phyloP scores from a whole-genome alignment of 495 filamentous ascomycete species.

The Aspergillus diversus region DNA sequence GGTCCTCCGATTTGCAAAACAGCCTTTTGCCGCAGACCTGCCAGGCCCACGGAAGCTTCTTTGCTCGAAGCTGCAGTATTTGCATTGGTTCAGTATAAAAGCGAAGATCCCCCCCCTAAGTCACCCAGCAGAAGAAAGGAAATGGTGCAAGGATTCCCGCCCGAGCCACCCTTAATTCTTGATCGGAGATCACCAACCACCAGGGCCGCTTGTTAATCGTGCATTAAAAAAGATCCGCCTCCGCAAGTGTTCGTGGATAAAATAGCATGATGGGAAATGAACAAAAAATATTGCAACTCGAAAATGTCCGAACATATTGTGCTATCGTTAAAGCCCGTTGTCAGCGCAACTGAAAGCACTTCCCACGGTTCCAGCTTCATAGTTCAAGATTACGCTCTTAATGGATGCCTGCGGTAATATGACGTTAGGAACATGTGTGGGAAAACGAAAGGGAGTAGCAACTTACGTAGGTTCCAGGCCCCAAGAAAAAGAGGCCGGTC shows the following conservation, averaged over 20 bases:
- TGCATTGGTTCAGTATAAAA: neutral
- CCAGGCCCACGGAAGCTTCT: neutral
- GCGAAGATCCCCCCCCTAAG: neutral
- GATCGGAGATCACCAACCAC: neutral
- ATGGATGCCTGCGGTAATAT: constrained; percentile 50
- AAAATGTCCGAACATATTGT: neutral
- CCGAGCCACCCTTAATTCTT: neutral
- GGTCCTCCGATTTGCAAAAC: neutral
- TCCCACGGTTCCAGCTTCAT: constrained; percentile 55
- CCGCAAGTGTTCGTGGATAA: constrained; percentile 3
- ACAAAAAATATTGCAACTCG: neutral
- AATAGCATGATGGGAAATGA: constrained; percentile 3
- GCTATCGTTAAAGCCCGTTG: constrained; percentile 50
- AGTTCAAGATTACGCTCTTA: constrained; percentile 66
- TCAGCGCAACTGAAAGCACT: constrained; percentile 66
- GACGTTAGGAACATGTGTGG: constrained; percentile 15
- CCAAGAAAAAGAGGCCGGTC: constrained; percentile 75
- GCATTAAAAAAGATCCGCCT: neutral
- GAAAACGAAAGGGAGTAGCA: neutral
- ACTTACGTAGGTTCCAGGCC: constrained; percentile 78
- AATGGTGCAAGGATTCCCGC: neutral
- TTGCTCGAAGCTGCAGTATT: neutral
- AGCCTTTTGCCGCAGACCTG: neutral
- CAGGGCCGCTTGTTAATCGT: neutral
- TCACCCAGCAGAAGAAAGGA: neutral